Conservation (phyloP, 2,329 filamentous ascomycete species). For the Pseudogymnoascus sp. region DNA sequence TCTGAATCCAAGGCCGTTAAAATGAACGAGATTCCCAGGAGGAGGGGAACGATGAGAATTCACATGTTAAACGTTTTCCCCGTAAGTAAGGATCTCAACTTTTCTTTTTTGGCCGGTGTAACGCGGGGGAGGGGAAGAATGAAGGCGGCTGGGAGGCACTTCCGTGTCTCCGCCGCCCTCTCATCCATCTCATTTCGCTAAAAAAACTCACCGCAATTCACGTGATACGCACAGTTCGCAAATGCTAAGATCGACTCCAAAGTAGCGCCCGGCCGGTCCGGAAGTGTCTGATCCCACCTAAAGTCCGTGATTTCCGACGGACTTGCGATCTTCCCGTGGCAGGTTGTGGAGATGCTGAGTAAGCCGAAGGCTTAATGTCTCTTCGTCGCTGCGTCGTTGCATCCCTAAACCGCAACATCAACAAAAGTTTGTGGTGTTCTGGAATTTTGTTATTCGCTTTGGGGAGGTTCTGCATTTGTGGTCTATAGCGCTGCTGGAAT, state of each 20-base stretch:
- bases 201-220: neutral
- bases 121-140: neutral
- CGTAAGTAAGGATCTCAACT: neutral
- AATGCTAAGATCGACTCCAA: neutral
- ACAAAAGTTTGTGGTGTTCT: neutral
- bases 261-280: neutral
- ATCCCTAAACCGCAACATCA: neutral
- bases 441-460: neutral
- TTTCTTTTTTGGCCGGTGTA: neutral
- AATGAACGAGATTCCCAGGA: neutral
- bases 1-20: neutral
- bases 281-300: neutral
- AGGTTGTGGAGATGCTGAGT: slow-evolving; percentile 1
- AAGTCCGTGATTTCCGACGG: neutral
- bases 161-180: neutral
- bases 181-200: neutral
- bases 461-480: neutral
- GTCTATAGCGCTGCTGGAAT: neutral
- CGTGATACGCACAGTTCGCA: neutral
- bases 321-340: slow-evolving; percentile 7
- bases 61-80: neutral
- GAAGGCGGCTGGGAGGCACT: neutral
- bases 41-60: neutral
- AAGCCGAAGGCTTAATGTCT: neutral
- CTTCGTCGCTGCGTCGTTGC: neutral